Evolutionary conservation across 2,329 filamentous ascomycete species (phyloP), one percentile per base, ranked within the genome.

Genomic region (Colletotrichum neosansevieriae): DNA sequence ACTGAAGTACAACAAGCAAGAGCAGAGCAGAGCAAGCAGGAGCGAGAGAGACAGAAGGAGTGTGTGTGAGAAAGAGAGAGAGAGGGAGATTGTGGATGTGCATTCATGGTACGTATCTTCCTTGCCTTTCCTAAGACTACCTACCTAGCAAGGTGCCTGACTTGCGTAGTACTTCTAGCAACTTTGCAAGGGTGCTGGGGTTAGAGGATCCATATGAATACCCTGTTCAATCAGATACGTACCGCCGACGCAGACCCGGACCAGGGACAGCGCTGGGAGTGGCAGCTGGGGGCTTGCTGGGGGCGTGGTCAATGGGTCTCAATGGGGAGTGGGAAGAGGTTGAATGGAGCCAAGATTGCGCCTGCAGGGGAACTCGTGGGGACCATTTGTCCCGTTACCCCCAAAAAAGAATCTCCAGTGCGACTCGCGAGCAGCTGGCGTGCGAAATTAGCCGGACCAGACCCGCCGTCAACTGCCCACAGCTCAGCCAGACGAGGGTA

Each of bases 341-440:
- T 29, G 29, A 7, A 59, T 65, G 61, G 61, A 54, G 65, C 60
- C 65, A 54, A 65, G 65, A 68, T 65, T 65, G 54, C 54, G 42
- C 40, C 45, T 54, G 29, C 54, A 67, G 59, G 63, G 54, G 17
- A 29, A 36, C 21, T 38, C 38, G 2, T 54, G 47, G 21, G 47
- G 24, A 11, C 17, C 12, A 11, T 24, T 21, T 29, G 17, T 24
- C 24, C 24, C 3, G 24, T 24, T 24, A 3, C 24, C 4, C 3
- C 3, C 4, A 24, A 24, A 24, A 24, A 24, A 24, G 1, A 24
- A 29, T 2, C 29, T 29, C 29, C 6, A 29, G 29, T 7, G 29
- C 29, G n/a, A n/a, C n/a, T n/a, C n/a, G n/a, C n/a, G 29, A 29
- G 29, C 6, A 29, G 29, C 29, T 29, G 29, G 29, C 29, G 29